phyloP scores from a whole-genome alignment of 2,329 filamentous ascomycete species.

The Colletotrichum shisoi region DNA sequence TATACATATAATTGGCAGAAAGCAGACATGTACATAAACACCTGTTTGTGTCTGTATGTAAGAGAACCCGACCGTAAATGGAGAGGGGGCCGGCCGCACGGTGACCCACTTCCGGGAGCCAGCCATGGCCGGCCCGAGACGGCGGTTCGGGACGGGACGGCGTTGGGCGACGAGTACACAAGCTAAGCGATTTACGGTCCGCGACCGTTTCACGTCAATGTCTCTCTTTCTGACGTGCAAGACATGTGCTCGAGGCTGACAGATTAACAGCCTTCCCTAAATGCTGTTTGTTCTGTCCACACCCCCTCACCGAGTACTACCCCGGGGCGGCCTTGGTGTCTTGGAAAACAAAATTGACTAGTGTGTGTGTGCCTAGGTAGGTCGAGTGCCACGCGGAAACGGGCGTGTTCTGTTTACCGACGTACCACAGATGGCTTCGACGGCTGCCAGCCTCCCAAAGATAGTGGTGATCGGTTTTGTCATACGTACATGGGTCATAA shows the following conservation, averaged over 20 bases:
- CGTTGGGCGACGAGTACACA: not conserved
- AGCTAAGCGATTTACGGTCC: slow-evolving; percentile 21
- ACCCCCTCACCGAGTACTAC: slow-evolving; percentile 13
- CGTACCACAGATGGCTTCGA: not conserved
- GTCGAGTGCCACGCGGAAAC: slow-evolving; percentile 1
- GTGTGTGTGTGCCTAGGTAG: not conserved
- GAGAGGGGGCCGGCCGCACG: not conserved
- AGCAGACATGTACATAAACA: not conserved
- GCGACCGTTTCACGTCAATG: not conserved
- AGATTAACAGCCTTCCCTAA: not conserved
- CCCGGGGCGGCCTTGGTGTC: not conserved
- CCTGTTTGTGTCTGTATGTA: not conserved
- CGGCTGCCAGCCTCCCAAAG: not conserved
- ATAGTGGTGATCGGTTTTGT: not conserved
- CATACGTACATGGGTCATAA: not conserved
- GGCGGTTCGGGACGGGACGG: slow-evolving; percentile 21
- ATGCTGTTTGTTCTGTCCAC: slow-evolving; percentile 14
- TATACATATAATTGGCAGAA: not conserved
- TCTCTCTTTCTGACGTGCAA: not conserved
- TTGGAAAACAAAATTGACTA: not conserved
- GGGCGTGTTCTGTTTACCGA: not conserved
- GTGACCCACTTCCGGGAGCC: slow-evolving; percentile 4
- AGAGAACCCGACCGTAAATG: slow-evolving; percentile 3
- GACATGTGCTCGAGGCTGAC: not conserved
- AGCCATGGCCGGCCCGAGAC: slow-evolving; percentile 7